Base-by-base conservation (phyloP, 352 stramenopile species). In the Achlya hypogyna region DNA sequence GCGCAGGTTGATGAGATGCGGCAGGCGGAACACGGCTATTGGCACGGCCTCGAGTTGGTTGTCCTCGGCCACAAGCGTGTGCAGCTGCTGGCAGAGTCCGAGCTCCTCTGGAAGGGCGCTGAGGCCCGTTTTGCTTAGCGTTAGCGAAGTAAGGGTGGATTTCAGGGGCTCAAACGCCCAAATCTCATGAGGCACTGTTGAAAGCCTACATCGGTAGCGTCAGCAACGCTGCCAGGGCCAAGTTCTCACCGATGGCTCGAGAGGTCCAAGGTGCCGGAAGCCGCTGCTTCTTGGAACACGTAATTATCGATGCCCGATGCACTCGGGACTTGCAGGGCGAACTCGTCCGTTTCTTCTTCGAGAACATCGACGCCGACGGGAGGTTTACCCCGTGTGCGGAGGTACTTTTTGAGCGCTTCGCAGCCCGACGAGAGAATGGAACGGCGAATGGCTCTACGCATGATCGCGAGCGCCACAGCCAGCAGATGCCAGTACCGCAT, bases 361-460 rank as follows among this genome's bases (percentile, higher is more conserved):
- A 87, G 79, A 47, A 88, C 74, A 40, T 75, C 64, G 1, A 81
- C 78, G 0, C 79, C 81, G 29, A 65, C 64, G 2, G 81, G 81
- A 28, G 84, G 84, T 22, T 69, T 49, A 12, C 83, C 85, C 6
- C 85, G 78, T 3, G 83, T 92, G 18, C 83, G 80, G 32, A 93
- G 53, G 60, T 92, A 89, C 49, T 92, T 93, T 51, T 93, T 93
- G n/a, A 93, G 70, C 2, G 82, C 62, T 53, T 92, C 79, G 4
- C 78, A 91, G 4, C 84, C 84, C n/a, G 75, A 60, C 16, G 77
- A 88, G 38, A 91, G 54, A 1, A 89, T 74, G 1, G 77, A 76
- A 12, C 82, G 79, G 22, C 82, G 82, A 53, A 93, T 93, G 16
- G 82, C 62, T 62, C 49, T 69, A 29, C 4, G 23, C 12, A 54